Base-by-base conservation (phyloP, 345 rosid genomes). In the Gossypioides kirkii region DNA sequence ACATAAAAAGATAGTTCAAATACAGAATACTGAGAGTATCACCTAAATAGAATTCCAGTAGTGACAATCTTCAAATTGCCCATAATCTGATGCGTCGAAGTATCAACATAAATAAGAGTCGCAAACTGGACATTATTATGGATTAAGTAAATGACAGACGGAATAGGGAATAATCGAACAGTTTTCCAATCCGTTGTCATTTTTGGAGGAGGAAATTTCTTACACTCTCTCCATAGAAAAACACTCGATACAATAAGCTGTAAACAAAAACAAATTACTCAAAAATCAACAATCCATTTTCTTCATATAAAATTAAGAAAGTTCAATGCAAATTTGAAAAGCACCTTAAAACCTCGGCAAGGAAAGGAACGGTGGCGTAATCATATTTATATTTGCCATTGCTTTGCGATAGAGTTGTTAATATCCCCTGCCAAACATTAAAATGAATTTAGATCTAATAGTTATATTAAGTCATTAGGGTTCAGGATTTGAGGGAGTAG, bases 21-120 rank as follows among this genome's bases (percentile, higher is more conserved):
- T 5, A 54, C 7, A 64, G 9, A 13, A 46, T 32, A 26, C 23
- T 8, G 38, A 68, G 6, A 47, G 41, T 36, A 5, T 20, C 38
- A 95, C 99, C 99, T 95, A 82, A 92, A 95, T 16, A 95, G 79
- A 65, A 95, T 80, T 47, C 87, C 98, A 46, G 99, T 93, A 50
- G 98, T 88, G 26, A 96, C 94, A 80, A 96, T 91, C 97, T 96
- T 96, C 77, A 96, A 78, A 84, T 96, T 96, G 6, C 99, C 98
- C 98, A 96, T 91, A 42, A 96, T 96, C 85, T 96, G 98, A 80
- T 96, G 90, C 1, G 97, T 96, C 50, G 99, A 93, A 3, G 97
- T 87, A 77, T 96, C 97, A 25, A 96, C 87, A 77, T 91, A 96
- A 26, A 87, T 93, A 75, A 93, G 78, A 1, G 99, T 96, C 73